phyloP scores from a whole-genome alignment of 1,284 basidiomycete species.

The Erythrobasidium hasegawianum region DNA sequence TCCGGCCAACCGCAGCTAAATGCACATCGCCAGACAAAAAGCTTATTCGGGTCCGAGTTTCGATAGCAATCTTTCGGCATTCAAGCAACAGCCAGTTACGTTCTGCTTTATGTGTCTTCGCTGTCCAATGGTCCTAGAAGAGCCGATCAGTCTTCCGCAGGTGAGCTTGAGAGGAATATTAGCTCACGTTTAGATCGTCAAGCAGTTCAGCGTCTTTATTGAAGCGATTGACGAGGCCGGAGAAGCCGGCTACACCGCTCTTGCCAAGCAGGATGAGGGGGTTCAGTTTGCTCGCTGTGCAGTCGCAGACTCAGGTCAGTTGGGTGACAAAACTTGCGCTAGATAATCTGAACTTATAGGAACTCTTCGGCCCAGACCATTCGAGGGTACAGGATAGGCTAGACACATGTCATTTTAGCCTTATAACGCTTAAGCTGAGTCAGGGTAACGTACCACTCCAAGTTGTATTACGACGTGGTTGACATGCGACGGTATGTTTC shows the following conservation, averaged over 20 bases:
- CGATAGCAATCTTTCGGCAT: conserved; percentile 65
- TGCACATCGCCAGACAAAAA: conserved; percentile 74
- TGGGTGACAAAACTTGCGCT: neutral
- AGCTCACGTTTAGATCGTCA: conserved; percentile 45
- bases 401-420: neutral
- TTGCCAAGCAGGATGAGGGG: conserved; percentile 70
- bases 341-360: neutral
- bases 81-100: conserved; percentile 83
- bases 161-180: neutral
- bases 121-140: neutral
- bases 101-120: conserved; percentile 62
- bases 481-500: conserved; percentile 59
- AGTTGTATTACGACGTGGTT: conserved; percentile 78
- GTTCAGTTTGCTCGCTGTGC: conserved; percentile 61
- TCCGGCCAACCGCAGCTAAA: conserved; percentile 8
- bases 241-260: conserved; percentile 58
- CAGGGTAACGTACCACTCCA: conserved; percentile 56
- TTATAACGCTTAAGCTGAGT: too few relatives aligned
- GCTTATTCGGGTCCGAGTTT: conserved; percentile 64
- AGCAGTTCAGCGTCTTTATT: conserved; percentile 78
- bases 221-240: conserved; percentile 80
- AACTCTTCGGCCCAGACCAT: conserved; percentile 46
- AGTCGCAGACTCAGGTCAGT: conserved; percentile 46
- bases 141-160: neutral
- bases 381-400: neutral